Base-by-base conservation (phyloP, 2,329 filamentous ascomycete species). In the Aureobasidium mangrovei region DNA sequence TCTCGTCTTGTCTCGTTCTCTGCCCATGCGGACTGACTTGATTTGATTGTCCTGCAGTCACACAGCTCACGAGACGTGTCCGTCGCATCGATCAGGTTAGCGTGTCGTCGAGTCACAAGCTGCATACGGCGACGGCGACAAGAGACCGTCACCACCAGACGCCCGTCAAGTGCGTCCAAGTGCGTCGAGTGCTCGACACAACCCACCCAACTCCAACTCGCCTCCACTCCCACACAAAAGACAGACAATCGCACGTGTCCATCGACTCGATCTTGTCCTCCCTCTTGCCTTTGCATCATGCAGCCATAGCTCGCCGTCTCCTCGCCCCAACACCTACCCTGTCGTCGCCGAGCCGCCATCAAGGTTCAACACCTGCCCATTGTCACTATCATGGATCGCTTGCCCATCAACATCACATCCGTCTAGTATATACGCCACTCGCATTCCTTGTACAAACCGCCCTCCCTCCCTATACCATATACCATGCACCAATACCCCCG, bases 401-500 rank as follows among this genome's bases (percentile, higher is more conserved):
- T 41, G 43, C 33, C 43, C 33, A 33, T 47, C 43, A 2, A 46
- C 8, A 32, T 40, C 4, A 32, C 12, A 8, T 18, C 38, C 36
- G 31, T 47, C 36, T 41, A 46, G 43, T 54, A 54, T 54, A 54
- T 42, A 54, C 52, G 4, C 28, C 27, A 32, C n/a, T 4, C 8
- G 6, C 27, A 29, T 12, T 38, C 2, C 24, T 24, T 52, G 47
- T 52, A 52, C 29, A 52, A 27, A 54, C 18, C 28, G 29, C 3
- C 7, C 6, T 2, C 28, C 10, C 29, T 33, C 24, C 10, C 3
- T n/a, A n/a, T 9, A 33, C 28, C 35, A 26, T 46, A 47, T 31
- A 51, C 28, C 36, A 96, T 96, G 91, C 90, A 96, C 80, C 91
- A 95, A 73, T 88, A 91, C 72, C 84, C 87, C 63, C 84, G 91